Evolutionary conservation across 768 basidiomycete species (phyloP).

Genomic region (Naematelia encephala): DNA sequence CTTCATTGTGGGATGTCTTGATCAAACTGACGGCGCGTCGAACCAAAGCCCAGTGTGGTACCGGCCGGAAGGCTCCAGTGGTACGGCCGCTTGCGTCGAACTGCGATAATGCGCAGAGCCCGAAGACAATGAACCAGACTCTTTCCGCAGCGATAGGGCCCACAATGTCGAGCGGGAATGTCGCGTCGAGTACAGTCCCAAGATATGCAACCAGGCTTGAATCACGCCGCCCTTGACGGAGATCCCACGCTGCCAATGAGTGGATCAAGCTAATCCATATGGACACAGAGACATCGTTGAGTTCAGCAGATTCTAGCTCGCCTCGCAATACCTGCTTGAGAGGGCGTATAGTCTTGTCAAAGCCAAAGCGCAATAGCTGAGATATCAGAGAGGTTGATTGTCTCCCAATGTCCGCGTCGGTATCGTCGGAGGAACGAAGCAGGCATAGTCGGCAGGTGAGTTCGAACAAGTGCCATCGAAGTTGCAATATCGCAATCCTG

Average conservation of each 20-base stretch:
- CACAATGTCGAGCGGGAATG: conserved; percentile 24
- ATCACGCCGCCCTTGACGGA: conserved; percentile 51
- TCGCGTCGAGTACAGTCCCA: conserved; percentile 18
- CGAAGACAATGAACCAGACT: conserved; percentile 69
- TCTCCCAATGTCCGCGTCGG: not conserved
- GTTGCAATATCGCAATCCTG: conserved; percentile 9
- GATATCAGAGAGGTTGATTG: not conserved
- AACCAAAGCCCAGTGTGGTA: conserved; percentile 63
- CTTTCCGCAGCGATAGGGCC: conserved; percentile 57
- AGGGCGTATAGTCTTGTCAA: conserved; percentile 55
- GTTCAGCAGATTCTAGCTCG: conserved; percentile 50
- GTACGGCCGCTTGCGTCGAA: conserved; percentile 64
- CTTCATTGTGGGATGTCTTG: conserved; percentile 55
- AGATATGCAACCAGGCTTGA: conserved; percentile 26
- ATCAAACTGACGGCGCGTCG: conserved; percentile 61
- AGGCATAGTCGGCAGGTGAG: conserved; percentile 7
- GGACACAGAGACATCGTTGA: conserved; percentile 58
- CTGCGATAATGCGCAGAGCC: conserved; percentile 71
- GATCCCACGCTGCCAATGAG: conserved; percentile 48
- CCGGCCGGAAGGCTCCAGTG: conserved; percentile 52
- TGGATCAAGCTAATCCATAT: conserved; percentile 74
- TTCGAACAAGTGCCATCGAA: conserved; percentile 24
- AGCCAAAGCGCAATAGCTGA: conserved; percentile 57
- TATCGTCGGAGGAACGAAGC: not conserved
- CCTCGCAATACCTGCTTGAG: conserved; percentile 51